Base-by-base conservation (phyloP, 1,284 basidiomycete genomes). In the Naganishia sp. region DNA sequence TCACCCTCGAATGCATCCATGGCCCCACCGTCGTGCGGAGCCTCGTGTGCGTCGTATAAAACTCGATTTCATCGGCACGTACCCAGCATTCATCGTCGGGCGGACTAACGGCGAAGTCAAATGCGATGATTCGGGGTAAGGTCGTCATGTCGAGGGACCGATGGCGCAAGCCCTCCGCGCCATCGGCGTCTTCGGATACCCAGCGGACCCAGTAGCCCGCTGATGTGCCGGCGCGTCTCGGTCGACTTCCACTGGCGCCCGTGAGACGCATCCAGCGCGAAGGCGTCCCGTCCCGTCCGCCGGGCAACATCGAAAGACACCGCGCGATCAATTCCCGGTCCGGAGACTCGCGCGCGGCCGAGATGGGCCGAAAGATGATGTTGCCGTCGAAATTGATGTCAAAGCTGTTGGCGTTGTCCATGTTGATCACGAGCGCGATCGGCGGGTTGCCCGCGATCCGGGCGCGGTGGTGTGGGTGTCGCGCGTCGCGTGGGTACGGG, bases 181-280 rank as follows among this genome's bases (percentile, higher is more conserved):
- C 44, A 13, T 16, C 46, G 31, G 45, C 36, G 36, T 33, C 53
- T 36, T 56, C 60, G 25, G 54, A 66, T 13, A 69, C 52, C 68
- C 68, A 69, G 13, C 68, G 59, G 3, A 69, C 63, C 65, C 68
- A 66, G 50, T 55, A 69, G 10, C 68, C 68, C 3, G 57, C 68
- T 16, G 33, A 48, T 0, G 60, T 45, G 21, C 53, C 48, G 6
- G 68, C 63, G n/a, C 68, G 44, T 49, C 68, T 33, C 7, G 57
- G 48, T n/a, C 64, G 36, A 28, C 64, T 45, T 9, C 16, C 42
- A 6, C 33, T 31, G 21, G 53, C 49, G 23, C 64, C 64, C 6
- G 56, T 63, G 42, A 66, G 42, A 6, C 68, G 64, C 68, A 69
- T 69, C 68, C 68, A 69, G 5, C 68, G 63, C 6, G 68, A 69